Evolutionary conservation across 2,329 filamentous ascomycete species (phyloP), one percentile per base, ranked within the genome.

Genomic region (Sphaerostilbella broomeana): DNA sequence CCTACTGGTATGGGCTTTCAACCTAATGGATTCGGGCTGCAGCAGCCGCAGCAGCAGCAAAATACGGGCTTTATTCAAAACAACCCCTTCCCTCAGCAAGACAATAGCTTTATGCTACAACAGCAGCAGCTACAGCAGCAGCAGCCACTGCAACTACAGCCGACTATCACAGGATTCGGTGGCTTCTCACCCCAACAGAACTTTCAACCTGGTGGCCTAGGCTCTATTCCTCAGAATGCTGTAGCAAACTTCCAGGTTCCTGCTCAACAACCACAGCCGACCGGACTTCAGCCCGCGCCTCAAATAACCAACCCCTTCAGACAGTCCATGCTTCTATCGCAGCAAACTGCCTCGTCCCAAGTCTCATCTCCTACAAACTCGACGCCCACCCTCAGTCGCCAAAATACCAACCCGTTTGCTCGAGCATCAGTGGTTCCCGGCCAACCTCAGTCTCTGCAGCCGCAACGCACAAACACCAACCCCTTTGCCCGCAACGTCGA

Each of bases 371-470:
- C 67, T 41, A 62, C 67, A 17, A 58, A 64, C 20, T 57, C 69
- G n/a, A 57, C 67, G 18, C 49, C 46, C 56, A 64, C 42, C 56
- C 69, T 52, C 45, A 63, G 60, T 38, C 77, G 79, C 21, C 81
- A 86, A 54, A 81, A 83, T 20, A 94, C 86, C 3, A 95, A 94
- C 53, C 88, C 88, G 0, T 94, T 97, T 58, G 85, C 89, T 5
- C 85, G 86, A 56, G 75, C 72, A 7, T 65, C n/a, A 43, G 29
- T 28, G 11, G 34, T 32, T 8, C 54, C 22, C 5, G 35, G 36
- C 18, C 42, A 43, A 18, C 43, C 51, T 11, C 47, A 48, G 21
- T 40, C 39, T 11, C 39, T 10, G 11, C 47, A 44, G 19, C 51
- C 45, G 48, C 62, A 60, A 44, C 62, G 65, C 4, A 79, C 75